Evolutionary conservation across 2,329 filamentous ascomycete genomes (phyloP), one percentile per base, ranked within the genome.

Genomic region (Claviceps africana): DNA sequence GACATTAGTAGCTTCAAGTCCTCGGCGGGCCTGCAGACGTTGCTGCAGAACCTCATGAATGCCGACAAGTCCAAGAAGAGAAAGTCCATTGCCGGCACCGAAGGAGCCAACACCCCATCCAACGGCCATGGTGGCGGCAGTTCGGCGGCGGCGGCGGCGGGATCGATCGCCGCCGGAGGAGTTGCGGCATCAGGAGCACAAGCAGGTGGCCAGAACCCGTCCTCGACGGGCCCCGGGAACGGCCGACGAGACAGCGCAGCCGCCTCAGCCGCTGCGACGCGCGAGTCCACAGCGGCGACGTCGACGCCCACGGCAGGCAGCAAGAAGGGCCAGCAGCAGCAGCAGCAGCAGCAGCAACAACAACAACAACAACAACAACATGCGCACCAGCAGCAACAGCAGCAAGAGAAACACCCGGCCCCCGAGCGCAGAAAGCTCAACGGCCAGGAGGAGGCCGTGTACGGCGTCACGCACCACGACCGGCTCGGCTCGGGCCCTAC

Each of bases 51-150:
- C 57, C 79, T 97, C 37, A 79, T 95, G 66, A 81, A 79, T 53
- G 83, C 83, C 51, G 91, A 96, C 67, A 90, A 93, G 66, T 83
- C 82, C 56, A 94, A 95, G 74, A 96, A 96, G 69, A 83, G 88
- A 54, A 88, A 83, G 65, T 83, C 83, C 4, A 71, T 85, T 28
- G 76, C 85, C 60, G 80, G 77, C 2, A 70, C 74, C 9, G 83
- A 85, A 28, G 75, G 72, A 30, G 66, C 67, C 31, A 76, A 72
- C 53, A 72, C 76, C 7, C 50, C 53, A n/a, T 51, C 50, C n/a
- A 25, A 17, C 39, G 53, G 43, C 43, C 2, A 9, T 13, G 52
- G 43, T 21, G 37, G 35, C 22, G 50, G 45, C 28, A 15, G 17
- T 10, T 22, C 22, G 25, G 44, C 28, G 8, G 50, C 25, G 10